Conservation (phyloP, 306 rosid species). For the Quercus aquifolioides region DNA sequence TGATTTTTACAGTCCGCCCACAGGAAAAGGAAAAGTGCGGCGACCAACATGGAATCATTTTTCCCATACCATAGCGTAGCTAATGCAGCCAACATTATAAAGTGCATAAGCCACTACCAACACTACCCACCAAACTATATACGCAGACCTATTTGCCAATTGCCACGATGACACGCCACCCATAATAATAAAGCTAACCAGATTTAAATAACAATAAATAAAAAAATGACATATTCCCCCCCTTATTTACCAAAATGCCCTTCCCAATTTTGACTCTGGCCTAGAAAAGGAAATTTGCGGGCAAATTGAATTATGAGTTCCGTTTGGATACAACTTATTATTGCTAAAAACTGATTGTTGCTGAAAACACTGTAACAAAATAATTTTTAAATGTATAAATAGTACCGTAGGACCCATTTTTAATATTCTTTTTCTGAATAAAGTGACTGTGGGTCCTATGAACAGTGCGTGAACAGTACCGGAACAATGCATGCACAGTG, state of each 20-base stretch:
- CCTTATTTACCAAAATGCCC: slow-evolving; percentile 38
- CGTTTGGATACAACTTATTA: too few species aligned
- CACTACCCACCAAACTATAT: slow-evolving; percentile 40
- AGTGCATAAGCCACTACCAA: slow-evolving; percentile 52
- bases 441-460: too few species aligned
- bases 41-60: slow-evolving; percentile 27
- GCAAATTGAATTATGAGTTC: neutral
- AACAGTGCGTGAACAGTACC: too few species aligned
- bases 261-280: slow-evolving; percentile 16
- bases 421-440: too few species aligned
- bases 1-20: slow-evolving; percentile 4
- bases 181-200: slow-evolving; percentile 6
- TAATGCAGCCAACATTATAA: slow-evolving; percentile 1
- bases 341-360: too few species aligned
- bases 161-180: slow-evolving; percentile 88
- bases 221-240: neutral
- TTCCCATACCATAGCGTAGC: neutral
- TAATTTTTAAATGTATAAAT: too few species aligned
- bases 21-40: slow-evolving; percentile 18
- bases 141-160: slow-evolving; percentile 27
- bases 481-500: too few species aligned
- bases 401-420: too few species aligned
- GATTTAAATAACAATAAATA: too few species aligned
- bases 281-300: neutral
- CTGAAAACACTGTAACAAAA: too few species aligned